These are phyloP conservation scores for Mantamonas sphyraenae DNA, from an alignment of 78 protist genomes.

Conservation along the genomic window DNA sequence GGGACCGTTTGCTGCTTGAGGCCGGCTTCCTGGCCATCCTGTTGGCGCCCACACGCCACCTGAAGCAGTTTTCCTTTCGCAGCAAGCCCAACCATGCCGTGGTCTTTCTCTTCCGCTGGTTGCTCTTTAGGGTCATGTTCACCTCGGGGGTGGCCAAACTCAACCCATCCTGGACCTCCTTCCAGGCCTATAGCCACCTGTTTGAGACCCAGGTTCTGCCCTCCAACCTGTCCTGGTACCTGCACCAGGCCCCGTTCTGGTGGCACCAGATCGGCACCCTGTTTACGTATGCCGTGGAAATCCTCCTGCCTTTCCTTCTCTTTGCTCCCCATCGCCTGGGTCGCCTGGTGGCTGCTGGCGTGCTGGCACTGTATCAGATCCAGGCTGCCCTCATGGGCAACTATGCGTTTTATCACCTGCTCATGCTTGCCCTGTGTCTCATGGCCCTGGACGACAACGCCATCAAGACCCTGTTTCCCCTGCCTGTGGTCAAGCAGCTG, in stretches of 20 bases:
- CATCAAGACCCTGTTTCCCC: too few species aligned
- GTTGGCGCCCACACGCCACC: background rate
- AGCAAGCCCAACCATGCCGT: background rate
- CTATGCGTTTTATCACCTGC: slow-evolving; percentile 54
- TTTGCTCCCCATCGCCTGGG: slow-evolving; percentile 16
- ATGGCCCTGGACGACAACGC: slow-evolving; percentile 27
- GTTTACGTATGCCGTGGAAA: slow-evolving; percentile 27
- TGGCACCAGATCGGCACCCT: slow-evolving; percentile 25
- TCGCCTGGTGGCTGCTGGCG: slow-evolving; percentile 12
- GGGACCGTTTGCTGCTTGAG: slow-evolving; percentile 42
- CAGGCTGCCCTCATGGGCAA: slow-evolving; percentile 46
- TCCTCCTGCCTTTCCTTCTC: slow-evolving; percentile 27
- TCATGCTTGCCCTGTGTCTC: slow-evolving; percentile 27
- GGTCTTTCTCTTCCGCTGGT: slow-evolving; percentile 12
- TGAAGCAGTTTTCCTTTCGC: background rate
- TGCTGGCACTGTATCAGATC: slow-evolving; percentile 19
- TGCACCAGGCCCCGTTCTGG: slow-evolving; percentile 10
- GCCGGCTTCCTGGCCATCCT: background rate
- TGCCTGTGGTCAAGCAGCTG: too few species aligned
- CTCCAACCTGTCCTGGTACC: slow-evolving; percentile 31
- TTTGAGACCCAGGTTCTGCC: slow-evolving; percentile 64
- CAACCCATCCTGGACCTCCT: slow-evolving; percentile 46
- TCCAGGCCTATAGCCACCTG: slow-evolving; percentile 53
- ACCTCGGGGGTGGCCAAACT: slow-evolving; percentile 46
- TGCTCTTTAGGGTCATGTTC: slow-evolving; percentile 45